Conservation (phyloP, 1,284 basidiomycete species). For the Pyrrhoderma noxium region DNA sequence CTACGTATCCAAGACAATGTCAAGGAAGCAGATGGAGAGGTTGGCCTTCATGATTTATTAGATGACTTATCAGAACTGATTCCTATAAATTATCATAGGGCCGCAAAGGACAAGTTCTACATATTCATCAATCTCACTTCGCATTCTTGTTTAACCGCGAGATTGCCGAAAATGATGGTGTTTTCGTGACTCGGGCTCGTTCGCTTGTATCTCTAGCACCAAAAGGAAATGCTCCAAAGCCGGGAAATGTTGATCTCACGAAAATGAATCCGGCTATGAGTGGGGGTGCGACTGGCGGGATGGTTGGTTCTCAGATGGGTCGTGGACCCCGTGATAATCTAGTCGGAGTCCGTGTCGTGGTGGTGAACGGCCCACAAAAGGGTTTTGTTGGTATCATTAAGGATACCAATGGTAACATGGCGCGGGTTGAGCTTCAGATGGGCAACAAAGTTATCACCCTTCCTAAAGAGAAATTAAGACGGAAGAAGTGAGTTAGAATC, state of each 20-base stretch:
- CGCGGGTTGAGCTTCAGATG: slow-evolving; percentile 88
- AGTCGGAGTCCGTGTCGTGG: slow-evolving; percentile 74
- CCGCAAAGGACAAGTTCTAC: slow-evolving; percentile 90
- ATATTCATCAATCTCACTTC: slow-evolving; percentile 92
- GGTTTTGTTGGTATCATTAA: slow-evolving; percentile 91
- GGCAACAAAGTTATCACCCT: slow-evolving; percentile 89
- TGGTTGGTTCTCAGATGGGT: slow-evolving; percentile 73
- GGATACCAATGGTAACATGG: slow-evolving; percentile 85
- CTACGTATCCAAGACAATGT: slow-evolving; percentile 84
- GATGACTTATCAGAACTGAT: slow-evolving; percentile 1
- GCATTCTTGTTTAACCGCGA: slow-evolving; percentile 95
- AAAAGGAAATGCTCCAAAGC: slow-evolving; percentile 63
- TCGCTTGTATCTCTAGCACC: slow-evolving; percentile 80
- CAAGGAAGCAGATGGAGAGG: slow-evolving; percentile 89
- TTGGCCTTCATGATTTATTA: slow-evolving; percentile 26
- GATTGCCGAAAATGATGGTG: slow-evolving; percentile 83
- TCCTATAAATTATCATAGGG: slow-evolving; percentile 34
- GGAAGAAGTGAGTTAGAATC: slow-evolving; percentile 61
- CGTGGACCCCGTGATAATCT: slow-evolving; percentile 76
- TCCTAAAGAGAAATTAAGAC: slow-evolving; percentile 72
- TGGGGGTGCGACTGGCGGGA: slow-evolving; percentile 57
- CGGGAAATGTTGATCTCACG: slow-evolving; percentile 71
- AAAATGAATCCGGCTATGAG: slow-evolving; percentile 89
- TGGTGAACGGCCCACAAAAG: slow-evolving; percentile 87
- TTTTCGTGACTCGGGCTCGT: slow-evolving; percentile 84